phyloP scores from a whole-genome alignment of 2,329 filamentous ascomycete genomes.

The Thielaviopsis euricoi region DNA sequence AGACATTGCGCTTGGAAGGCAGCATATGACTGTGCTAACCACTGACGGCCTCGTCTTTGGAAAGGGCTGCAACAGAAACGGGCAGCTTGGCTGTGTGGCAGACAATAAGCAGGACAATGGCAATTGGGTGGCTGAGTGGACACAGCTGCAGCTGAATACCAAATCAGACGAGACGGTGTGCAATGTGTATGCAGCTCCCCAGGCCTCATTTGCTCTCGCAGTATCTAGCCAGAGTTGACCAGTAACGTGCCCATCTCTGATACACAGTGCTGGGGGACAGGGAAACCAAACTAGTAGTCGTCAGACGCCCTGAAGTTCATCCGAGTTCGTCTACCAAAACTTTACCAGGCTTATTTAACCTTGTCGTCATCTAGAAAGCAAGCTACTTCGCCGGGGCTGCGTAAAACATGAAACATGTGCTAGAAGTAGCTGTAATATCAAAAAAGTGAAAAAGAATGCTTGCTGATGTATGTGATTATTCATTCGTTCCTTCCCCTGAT shows the following conservation, averaged over 20 bases:
- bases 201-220: constrained; percentile 31
- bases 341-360: background rate
- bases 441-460: background rate
- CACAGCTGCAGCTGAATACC: constrained; percentile 18
- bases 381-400: no score
- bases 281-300: background rate
- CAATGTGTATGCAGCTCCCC: constrained; percentile 31
- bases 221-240: background rate
- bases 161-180: constrained; percentile 17
- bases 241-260: background rate
- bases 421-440: background rate
- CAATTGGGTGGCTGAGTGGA: constrained; percentile 21
- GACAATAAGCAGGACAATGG: background rate
- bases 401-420: no score
- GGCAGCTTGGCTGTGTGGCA: constrained; percentile 36
- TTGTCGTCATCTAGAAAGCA: no score
- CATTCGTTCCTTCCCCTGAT: constrained; percentile 7
- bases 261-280: background rate
- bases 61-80: constrained; percentile 38
- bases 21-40: constrained; percentile 40
- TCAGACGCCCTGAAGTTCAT: background rate
- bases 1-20: constrained; percentile 41
- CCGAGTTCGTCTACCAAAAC: background rate
- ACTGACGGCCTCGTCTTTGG: constrained; percentile 33
- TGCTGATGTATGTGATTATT: constrained; percentile 8